Evolutionary conservation across 106 monocot genomes (phyloP), one percentile per base, ranked within the genome.

Genomic region (Iris macrosiphon): DNA sequence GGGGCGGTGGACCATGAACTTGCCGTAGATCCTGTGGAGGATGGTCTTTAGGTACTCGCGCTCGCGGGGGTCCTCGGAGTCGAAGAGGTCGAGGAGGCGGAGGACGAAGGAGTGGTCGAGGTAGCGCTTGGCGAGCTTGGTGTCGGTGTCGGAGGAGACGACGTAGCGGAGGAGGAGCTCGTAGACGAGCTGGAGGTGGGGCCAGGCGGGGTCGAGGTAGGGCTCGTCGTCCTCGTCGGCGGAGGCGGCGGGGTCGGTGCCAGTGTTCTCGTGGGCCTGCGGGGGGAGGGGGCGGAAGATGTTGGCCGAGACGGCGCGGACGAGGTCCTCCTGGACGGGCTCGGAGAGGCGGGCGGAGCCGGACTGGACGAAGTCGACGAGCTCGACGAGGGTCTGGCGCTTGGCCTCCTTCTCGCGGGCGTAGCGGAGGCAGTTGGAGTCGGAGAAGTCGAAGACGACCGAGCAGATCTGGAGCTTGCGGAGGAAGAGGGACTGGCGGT

Each of bases 1-100:
- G 6, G 78, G 78, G 16, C 78, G 55, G 23, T 78, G 78, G 7
- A 78, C 57, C 78, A 78, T 78, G 38, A 78, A 78, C 55, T 78
- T 78, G 53, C 78, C 78, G 24, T 78, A 78, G 27, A 78, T 78
- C 12, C 78, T 53, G 29, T 78, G 78, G 8, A 78, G 62, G 25
- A 78, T 72, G 8, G 72, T 78, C 52, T 78, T 78, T 5, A 78
- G 49, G 15, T 78, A 78, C 61, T 78, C 78, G 3, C 78, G 53
- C 57, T 78, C 78, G 7, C 78, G 60, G 13, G 78, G 78, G 31
- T 78, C 78, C 57, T 78, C 78, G 4, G 78, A 67, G 16, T 78
- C 78, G 20, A 78, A 78, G 19, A 78, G 49, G 12, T 78, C 72
- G 18, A 78, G 66, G 9, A 78, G 43, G 6, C 56, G 59, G 10